Conservation (phyloP, 1,139 yeast genomes). For the Blastobotrys illinoisensis region DNA sequence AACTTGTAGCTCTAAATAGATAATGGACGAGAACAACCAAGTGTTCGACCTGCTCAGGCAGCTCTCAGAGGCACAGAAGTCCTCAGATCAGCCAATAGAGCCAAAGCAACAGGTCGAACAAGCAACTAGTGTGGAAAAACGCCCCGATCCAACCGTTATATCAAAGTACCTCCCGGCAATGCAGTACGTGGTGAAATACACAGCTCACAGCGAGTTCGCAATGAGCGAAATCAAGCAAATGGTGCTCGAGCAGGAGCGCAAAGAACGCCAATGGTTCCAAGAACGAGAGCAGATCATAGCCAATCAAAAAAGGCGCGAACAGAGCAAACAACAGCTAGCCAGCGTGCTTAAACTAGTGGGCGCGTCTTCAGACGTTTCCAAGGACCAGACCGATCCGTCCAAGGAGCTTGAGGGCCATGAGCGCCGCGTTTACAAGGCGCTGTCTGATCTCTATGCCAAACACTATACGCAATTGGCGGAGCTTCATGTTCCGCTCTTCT, state of each 20-base stretch:
- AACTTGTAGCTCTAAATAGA: too few species aligned
- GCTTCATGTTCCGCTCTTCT: slow-evolving; percentile 26
- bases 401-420: slow-evolving; percentile 17
- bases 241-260: slow-evolving; percentile 22
- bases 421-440: slow-evolving; percentile 17
- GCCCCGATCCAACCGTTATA: slow-evolving; percentile 21
- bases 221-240: slow-evolving; percentile 18
- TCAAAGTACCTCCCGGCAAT: slow-evolving; percentile 22
- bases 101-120: not conserved
- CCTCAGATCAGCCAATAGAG: not conserved
- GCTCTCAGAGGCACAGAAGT: slow-evolving; percentile 16
- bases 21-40: slow-evolving; percentile 4
- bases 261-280: slow-evolving; percentile 21
- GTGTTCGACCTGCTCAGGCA: slow-evolving; percentile 17
- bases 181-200: slow-evolving; percentile 20
- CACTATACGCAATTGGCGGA: slow-evolving; percentile 19
- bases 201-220: slow-evolving; percentile 17
- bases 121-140: not conserved
- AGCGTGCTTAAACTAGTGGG: slow-evolving; percentile 19
- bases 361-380: slow-evolving; percentile 10
- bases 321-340: slow-evolving; percentile 18
- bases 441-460: slow-evolving; percentile 14
- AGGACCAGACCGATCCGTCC: not conserved
- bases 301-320: slow-evolving; percentile 13
- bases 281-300: slow-evolving; percentile 16